These are phyloP conservation scores for Mycena amicta DNA, from an alignment of 768 basidiomycete genomes.

Conservation along the genomic window DNA sequence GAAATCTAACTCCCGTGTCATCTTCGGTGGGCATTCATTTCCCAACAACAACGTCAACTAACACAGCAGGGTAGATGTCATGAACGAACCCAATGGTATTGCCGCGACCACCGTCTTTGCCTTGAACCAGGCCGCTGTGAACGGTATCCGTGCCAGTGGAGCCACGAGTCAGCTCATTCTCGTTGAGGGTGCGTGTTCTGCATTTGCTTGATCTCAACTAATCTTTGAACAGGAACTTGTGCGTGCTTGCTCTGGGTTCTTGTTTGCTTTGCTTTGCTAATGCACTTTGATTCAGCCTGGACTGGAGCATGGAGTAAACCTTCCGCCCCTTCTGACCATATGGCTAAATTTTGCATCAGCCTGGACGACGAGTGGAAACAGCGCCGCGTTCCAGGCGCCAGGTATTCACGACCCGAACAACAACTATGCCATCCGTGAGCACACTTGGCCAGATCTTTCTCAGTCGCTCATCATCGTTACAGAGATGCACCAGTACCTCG, in stretches of 20 bases:
- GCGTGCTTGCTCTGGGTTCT: not conserved
- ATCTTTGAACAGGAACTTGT: constrained; percentile 20
- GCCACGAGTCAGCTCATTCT: constrained; percentile 59
- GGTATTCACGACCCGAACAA: constrained; percentile 59
- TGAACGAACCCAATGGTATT: constrained; percentile 70
- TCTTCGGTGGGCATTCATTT: constrained; percentile 46
- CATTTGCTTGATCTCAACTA: not conserved
- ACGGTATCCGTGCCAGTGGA: constrained; percentile 63
- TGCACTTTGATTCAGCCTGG: constrained; percentile 48
- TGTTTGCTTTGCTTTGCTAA: not conserved
- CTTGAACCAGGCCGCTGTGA: constrained; percentile 65
- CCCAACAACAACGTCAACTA: not conserved
- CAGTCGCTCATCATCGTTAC: too few relatives aligned
- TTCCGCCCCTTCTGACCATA: constrained; percentile 8
- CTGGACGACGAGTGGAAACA: constrained; percentile 62
- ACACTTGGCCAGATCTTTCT: not conserved
- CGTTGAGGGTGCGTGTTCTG: constrained; percentile 40
- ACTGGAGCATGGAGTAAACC: constrained; percentile 63
- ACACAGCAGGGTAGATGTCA: constrained; percentile 49
- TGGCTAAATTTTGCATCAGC: too few relatives aligned
- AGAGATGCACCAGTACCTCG: constrained; percentile 77
- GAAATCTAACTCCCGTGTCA: constrained; percentile 53
- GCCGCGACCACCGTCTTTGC: constrained; percentile 52
- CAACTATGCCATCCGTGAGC: constrained; percentile 58
- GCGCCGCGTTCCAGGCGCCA: constrained; percentile 44